These are phyloP conservation scores for Favolaschia claudopus DNA, from an alignment of 768 basidiomycete genomes.

Conservation along the genomic window DNA sequence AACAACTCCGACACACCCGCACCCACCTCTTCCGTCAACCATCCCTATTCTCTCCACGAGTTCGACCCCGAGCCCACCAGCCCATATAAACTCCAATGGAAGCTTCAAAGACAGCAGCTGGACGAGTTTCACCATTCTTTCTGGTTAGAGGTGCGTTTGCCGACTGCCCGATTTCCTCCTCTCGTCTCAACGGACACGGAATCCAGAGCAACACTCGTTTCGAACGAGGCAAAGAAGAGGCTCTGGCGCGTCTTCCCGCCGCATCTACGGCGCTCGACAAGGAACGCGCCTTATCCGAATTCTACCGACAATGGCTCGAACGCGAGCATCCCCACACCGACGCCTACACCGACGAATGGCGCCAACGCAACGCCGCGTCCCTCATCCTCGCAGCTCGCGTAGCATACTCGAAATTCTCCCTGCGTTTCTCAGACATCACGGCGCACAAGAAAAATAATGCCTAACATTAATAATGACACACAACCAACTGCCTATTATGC, in stretches of 20 bases:
- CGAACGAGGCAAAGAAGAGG: slow-evolving; percentile 68
- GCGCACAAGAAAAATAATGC: slow-evolving; percentile 29
- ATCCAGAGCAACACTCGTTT: slow-evolving; percentile 82
- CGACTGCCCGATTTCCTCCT: not conserved
- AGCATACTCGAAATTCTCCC: slow-evolving; percentile 52
- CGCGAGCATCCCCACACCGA: slow-evolving; percentile 68
- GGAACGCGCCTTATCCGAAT: slow-evolving; percentile 75
- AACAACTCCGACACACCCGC: slow-evolving; percentile 44
- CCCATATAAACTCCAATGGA: slow-evolving; percentile 71
- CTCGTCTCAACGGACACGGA: not conserved
- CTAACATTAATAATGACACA: slow-evolving; percentile 27
- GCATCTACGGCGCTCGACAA: slow-evolving; percentile 58
- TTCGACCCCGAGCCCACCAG: slow-evolving; percentile 55
- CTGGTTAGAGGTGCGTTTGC: slow-evolving; percentile 78
- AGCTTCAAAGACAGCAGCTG: slow-evolving; percentile 72
- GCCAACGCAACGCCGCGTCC: slow-evolving; percentile 62
- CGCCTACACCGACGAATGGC: slow-evolving; percentile 73
- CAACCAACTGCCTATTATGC: no score
- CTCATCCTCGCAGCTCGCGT: slow-evolving; percentile 68
- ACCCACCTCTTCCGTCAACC: slow-evolving; percentile 47
- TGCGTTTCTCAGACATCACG: slow-evolving; percentile 37
- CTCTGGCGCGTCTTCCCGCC: slow-evolving; percentile 63
- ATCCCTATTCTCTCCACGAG: slow-evolving; percentile 84
- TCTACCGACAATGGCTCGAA: slow-evolving; percentile 77
- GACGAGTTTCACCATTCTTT: slow-evolving; percentile 81